phyloP scores from a whole-genome alignment of 2,329 filamentous ascomycete genomes.

The Macroventuria anomochaeta region DNA sequence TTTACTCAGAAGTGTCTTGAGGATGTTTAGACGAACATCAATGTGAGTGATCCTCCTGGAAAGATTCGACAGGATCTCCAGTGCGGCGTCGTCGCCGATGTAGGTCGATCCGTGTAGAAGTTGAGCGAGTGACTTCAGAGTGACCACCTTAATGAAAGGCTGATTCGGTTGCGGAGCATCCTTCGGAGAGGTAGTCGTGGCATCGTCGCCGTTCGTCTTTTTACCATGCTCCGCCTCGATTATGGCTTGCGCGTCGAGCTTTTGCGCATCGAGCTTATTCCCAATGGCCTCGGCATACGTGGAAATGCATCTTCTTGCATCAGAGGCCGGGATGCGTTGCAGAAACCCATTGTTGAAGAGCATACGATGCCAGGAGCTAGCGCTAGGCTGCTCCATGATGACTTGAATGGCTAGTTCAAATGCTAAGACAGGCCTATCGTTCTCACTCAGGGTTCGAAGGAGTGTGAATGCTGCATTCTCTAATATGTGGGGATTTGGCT shows the following conservation, averaged over 20 bases:
- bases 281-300: slow-evolving; percentile 41
- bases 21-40: slow-evolving; percentile 46
- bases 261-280: slow-evolving; percentile 24
- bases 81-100: slow-evolving; percentile 37
- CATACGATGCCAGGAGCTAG: slow-evolving; percentile 53
- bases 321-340: slow-evolving; percentile 37
- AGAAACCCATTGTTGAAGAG: slow-evolving; percentile 45
- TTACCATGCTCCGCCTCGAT: not conserved
- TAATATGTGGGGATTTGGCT: slow-evolving; percentile 16
- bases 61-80: slow-evolving; percentile 42
- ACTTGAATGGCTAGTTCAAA: slow-evolving; percentile 35
- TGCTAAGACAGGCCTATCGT: slow-evolving; percentile 43
- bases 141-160: slow-evolving; percentile 50
- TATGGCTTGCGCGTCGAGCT: slow-evolving; percentile 23
- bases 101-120: slow-evolving; percentile 44
- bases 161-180: not conserved
- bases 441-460: slow-evolving; percentile 30
- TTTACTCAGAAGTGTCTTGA: slow-evolving; percentile 45
- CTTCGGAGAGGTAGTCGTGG: not conserved
- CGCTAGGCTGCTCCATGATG: slow-evolving; percentile 42
- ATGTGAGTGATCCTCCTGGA: slow-evolving; percentile 42
- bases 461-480: slow-evolving; percentile 35
- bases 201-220: not conserved
- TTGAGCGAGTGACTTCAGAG: slow-evolving; percentile 52
- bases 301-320: slow-evolving; percentile 38